These are phyloP conservation scores for Mycena floridula DNA, from an alignment of 768 basidiomycete genomes.

Conservation along the genomic window DNA sequence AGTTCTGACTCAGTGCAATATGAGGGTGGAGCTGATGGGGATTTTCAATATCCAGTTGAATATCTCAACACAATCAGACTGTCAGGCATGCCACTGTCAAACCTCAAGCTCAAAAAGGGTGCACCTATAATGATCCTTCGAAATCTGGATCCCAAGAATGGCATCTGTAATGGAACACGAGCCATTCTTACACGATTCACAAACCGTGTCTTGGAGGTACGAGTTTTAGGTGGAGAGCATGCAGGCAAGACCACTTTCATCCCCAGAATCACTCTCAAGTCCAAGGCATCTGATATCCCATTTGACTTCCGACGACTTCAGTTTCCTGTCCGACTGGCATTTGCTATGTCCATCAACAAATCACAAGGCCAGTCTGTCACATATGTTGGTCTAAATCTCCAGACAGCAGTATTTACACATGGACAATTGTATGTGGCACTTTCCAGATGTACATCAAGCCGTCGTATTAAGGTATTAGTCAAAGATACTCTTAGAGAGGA, in stretches of 20 bases:
- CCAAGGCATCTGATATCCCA: conserved; percentile 16
- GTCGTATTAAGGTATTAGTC: conserved; percentile 21
- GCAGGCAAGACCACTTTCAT: conserved; percentile 28
- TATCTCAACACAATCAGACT: conserved; percentile 19
- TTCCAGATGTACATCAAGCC: conserved; percentile 23
- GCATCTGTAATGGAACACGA: conserved; percentile 8
- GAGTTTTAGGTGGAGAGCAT: conserved; percentile 29
- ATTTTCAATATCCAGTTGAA: too few species aligned
- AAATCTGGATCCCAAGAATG: neutral
- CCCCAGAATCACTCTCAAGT: conserved; percentile 29
- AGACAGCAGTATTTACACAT: conserved; percentile 31
- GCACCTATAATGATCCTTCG: conserved; percentile 6
- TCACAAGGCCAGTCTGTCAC: conserved; percentile 40
- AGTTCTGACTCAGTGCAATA: conserved; percentile 12
- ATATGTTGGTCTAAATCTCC: conserved; percentile 34
- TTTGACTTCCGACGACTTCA: conserved; percentile 28
- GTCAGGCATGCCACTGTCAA: conserved; percentile 21
- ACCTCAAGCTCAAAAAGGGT: conserved; percentile 21
- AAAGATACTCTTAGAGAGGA: conserved; percentile 1
- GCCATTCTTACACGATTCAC: conserved; percentile 18
- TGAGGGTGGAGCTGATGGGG: conserved; percentile 12
- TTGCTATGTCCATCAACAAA: conserved; percentile 45
- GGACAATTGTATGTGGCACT: conserved; percentile 39
- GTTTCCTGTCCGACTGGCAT: conserved; percentile 38
- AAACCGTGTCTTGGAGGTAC: conserved; percentile 27